Evolutionary conservation across 768 basidiomycete genomes (phyloP).

Genomic region (Mycena sanguinolenta): DNA sequence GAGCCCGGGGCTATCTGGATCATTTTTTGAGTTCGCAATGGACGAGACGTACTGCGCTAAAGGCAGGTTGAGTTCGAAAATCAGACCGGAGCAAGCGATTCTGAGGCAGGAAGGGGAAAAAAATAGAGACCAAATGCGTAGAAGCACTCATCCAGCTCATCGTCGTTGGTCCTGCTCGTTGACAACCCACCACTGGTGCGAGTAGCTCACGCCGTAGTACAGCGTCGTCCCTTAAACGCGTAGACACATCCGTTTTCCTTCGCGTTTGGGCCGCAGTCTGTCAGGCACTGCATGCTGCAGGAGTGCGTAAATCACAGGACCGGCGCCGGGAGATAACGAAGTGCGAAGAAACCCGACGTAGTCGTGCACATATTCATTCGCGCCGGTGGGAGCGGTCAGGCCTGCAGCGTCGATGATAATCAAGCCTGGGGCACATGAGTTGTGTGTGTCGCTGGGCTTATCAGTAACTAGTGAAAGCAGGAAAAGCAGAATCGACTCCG

Average conservation of each 20-base stretch:
- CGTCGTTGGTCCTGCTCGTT: conserved; percentile 45
- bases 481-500: too few relatives aligned
- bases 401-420: conserved; percentile 47
- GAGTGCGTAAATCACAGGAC: background rate
- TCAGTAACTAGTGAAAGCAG: too few relatives aligned
- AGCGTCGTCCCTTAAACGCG: conserved; percentile 45
- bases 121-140: background rate
- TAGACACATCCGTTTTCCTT: conserved; percentile 46
- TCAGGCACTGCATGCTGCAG: conserved; percentile 45
- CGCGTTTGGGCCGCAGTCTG: conserved; percentile 46
- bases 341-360: too few relatives aligned
- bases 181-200: conserved; percentile 50
- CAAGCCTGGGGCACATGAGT: conserved; percentile 40
- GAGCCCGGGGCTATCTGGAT: too few relatives aligned
- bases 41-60: conserved; percentile 20
- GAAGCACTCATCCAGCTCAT: conserved; percentile 44
- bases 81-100: too few relatives aligned
- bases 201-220: conserved; percentile 48
- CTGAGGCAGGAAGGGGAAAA: background rate
- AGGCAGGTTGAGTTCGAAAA: too few relatives aligned
- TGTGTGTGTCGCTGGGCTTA: background rate
- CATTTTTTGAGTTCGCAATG: too few relatives aligned
- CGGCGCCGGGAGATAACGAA: background rate
- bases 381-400: conserved; percentile 42
- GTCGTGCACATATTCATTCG: conserved; percentile 50